Evolutionary conservation across 345 rosid species (phyloP).

Genomic region (Eucalyptus sp.): DNA sequence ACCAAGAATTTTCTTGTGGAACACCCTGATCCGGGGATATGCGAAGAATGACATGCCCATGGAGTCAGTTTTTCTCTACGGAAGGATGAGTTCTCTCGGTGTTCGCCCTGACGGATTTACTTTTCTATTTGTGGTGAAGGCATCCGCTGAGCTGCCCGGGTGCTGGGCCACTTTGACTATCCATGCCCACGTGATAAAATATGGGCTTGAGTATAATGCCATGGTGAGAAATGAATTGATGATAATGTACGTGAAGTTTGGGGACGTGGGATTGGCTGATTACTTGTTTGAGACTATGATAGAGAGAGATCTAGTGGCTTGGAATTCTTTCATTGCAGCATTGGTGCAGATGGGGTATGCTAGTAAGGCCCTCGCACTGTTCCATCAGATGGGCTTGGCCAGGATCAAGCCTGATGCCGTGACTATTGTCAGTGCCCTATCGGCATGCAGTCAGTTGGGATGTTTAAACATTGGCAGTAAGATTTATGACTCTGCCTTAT

Average conservation of each 20-base stretch:
- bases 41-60: slow-evolving; percentile 15
- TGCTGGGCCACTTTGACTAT: slow-evolving; percentile 5
- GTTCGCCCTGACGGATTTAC: slow-evolving; percentile 33
- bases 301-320: slow-evolving; percentile 37
- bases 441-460: slow-evolving; percentile 37
- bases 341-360: slow-evolving; percentile 26
- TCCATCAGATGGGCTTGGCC: slow-evolving; percentile 11
- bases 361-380: slow-evolving; percentile 17
- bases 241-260: slow-evolving; percentile 30
- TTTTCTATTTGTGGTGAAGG: slow-evolving; percentile 35
- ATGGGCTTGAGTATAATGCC: slow-evolving; percentile 23
- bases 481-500: slow-evolving; percentile 10
- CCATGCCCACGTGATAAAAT: slow-evolving; percentile 22
- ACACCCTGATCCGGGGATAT: slow-evolving; percentile 32
- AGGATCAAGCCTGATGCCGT: slow-evolving; percentile 20
- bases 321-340: slow-evolving; percentile 36
- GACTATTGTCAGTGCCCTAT: slow-evolving; percentile 26
- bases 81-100: slow-evolving; percentile 10
- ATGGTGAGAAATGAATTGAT: slow-evolving; percentile 34
- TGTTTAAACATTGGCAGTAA: slow-evolving; percentile 24
- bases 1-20: slow-evolving; percentile 39
- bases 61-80: slow-evolving; percentile 13
- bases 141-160: slow-evolving; percentile 11
- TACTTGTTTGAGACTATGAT: slow-evolving; percentile 35
- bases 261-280: slow-evolving; percentile 17